Evolutionary conservation across 2,329 filamentous ascomycete genomes (phyloP).

Genomic region (Septoria petroselini): DNA sequence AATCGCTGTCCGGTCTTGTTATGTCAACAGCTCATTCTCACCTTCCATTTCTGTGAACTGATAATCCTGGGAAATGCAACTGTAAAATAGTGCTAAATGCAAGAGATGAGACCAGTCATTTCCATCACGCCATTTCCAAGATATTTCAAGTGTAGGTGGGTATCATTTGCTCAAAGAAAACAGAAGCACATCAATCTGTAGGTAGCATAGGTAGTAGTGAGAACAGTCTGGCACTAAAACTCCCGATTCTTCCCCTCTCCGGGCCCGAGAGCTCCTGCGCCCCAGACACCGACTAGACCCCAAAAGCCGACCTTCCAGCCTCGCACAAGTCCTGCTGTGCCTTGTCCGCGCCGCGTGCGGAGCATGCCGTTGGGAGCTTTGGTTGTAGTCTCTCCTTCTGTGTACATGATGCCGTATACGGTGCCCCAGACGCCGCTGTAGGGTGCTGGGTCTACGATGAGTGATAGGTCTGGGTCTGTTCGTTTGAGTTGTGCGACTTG

Average conservation of each 20-base stretch:
- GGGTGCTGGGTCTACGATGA: constrained; percentile 73
- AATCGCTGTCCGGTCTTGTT: no score
- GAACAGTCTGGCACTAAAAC: constrained; percentile 27
- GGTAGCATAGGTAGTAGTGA: background rate
- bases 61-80: no score
- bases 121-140: no score
- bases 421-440: constrained; percentile 89
- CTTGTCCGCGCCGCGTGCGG: constrained; percentile 60
- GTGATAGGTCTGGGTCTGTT: constrained; percentile 52
- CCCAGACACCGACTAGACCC: constrained; percentile 72
- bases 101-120: no score
- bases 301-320: constrained; percentile 77
- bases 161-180: constrained; percentile 10
- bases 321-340: constrained; percentile 65
- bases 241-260: constrained; percentile 55
- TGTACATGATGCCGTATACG: constrained; percentile 79
- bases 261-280: constrained; percentile 61
- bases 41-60: no score
- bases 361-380: constrained; percentile 38
- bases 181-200: constrained; percentile 11
- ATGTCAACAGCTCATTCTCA: no score
- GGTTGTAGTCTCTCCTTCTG: constrained; percentile 64
- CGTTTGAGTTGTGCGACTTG: constrained; percentile 57
- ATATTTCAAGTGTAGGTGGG: background rate
- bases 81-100: no score